Conservation (phyloP, 2,329 filamentous ascomycete genomes). For the Teratosphaeria destructans region DNA sequence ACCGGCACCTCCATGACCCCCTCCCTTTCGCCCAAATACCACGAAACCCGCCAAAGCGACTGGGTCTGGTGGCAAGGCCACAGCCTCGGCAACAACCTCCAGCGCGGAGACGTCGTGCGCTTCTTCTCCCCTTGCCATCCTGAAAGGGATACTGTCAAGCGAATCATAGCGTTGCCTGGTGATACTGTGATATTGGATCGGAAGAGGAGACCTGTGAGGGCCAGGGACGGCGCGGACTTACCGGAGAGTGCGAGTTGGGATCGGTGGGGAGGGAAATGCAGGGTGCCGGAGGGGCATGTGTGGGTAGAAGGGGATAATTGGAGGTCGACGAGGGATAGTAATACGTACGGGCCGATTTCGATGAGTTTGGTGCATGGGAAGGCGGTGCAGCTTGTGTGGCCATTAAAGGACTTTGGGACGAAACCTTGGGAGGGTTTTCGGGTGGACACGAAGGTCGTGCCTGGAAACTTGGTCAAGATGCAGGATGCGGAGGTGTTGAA, state of each 20-base stretch:
- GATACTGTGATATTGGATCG: slow-evolving; percentile 59
- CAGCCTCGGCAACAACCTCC: slow-evolving; percentile 15
- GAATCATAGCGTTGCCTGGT: slow-evolving; percentile 70
- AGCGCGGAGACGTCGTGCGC: slow-evolving; percentile 35
- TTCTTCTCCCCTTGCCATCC: slow-evolving; percentile 53
- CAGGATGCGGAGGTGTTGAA: neutral
- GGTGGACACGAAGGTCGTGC: slow-evolving; percentile 32
- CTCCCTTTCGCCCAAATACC: slow-evolving; percentile 32
- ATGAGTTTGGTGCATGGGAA: slow-evolving; percentile 64
- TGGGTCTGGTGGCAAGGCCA: slow-evolving; percentile 25
- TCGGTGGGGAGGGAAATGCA: slow-evolving; percentile 29
- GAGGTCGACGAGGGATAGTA: slow-evolving; percentile 67
- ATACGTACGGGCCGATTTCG: slow-evolving; percentile 66
- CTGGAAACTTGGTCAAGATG: slow-evolving; percentile 13
- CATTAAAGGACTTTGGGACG: slow-evolving; percentile 45
- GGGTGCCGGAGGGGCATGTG: slow-evolving; percentile 72
- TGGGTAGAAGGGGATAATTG: slow-evolving; percentile 92
- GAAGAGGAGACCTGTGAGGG: slow-evolving; percentile 23
- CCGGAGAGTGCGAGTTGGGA: slow-evolving; percentile 18
- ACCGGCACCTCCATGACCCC: slow-evolving; percentile 36
- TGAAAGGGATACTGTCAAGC: slow-evolving; percentile 63
- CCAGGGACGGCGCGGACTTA: slow-evolving; percentile 24
- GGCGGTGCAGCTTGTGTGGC: slow-evolving; percentile 63
- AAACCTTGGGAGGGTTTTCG: slow-evolving; percentile 43
- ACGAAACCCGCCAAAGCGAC: slow-evolving; percentile 31